Evolutionary conservation across 2,329 filamentous ascomycete species (phyloP).

Genomic region (Diaporthe aspalathi): DNA sequence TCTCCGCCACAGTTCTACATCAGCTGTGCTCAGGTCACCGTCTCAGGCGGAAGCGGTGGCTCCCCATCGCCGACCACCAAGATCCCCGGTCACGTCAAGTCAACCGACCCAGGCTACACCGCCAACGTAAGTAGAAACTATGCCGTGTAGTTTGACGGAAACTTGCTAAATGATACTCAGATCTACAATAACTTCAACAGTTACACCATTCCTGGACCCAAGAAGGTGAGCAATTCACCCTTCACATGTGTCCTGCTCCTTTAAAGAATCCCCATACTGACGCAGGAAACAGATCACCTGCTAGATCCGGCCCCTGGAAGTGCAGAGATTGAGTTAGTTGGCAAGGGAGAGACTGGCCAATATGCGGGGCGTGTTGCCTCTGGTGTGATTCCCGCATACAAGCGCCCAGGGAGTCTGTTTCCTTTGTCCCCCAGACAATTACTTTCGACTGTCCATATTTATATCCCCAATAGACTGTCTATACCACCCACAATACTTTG

Average conservation of each 20-base stretch:
- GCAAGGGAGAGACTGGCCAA: neutral
- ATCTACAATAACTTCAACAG: constrained; percentile 47
- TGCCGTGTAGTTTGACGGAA: neutral
- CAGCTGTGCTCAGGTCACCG: constrained; percentile 55
- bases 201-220: constrained; percentile 38
- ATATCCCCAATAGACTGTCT: constrained; percentile 16
- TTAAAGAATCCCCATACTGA: neutral
- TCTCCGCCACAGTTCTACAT: constrained; percentile 60
- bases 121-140: constrained; percentile 51
- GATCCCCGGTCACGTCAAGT: constrained; percentile 51
- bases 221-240: neutral
- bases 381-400: neutral
- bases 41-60: constrained; percentile 54
- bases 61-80: constrained; percentile 49
- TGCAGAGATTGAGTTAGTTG: neutral
- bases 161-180: constrained; percentile 34
- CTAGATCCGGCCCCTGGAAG: neutral
- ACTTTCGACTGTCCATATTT: constrained; percentile 23
- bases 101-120: constrained; percentile 54
- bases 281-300: constrained; percentile 2
- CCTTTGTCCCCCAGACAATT: neutral
- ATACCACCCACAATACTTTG: neutral
- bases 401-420: neutral
- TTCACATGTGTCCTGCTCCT: too few species aligned
- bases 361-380: neutral